Base-by-base conservation (phyloP, 129 eudicot genomes). In the Flaveria robusta region DNA sequence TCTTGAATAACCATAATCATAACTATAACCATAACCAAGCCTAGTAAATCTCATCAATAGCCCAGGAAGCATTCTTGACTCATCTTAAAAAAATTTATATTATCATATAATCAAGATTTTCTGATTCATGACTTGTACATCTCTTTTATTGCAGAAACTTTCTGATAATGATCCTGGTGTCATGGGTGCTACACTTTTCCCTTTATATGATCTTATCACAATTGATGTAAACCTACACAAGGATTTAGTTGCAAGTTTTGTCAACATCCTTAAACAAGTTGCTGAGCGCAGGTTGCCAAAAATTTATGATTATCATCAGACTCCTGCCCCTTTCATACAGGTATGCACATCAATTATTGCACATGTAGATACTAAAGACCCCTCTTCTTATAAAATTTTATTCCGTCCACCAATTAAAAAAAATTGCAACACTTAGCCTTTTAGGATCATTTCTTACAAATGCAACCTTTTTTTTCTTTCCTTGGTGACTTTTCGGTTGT, bases 321-420 rank as follows among this genome's bases (percentile, higher is more conserved):
- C 90, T 84, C 99, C 99, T 63, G 99, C 99, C 80, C 99, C 99
- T 69, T 95, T 95, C 83, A 87, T 95, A 82, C 99, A 95, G 97
- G 99, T 88, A 81, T 67, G 54, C 55, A 9, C 43, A 76, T 82
- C 65, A 45, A 65, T 16, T 66, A 41, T 55, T 41, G 68, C 56
- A 14, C 43, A 37, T 31, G 9, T 34, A 14, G 18, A 34, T 37
- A 49, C 24, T 49, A 7, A 59, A 63, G 10, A 52, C 11, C 42
- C 42, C 16, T 47, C 59, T 39, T 66, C 20, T 27, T 64, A 65
- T 20, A 19, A 75, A 29, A 65, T 29, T 1, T 37, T 65, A 39
- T 47, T 18, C 11, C 37, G 34, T 19, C 31, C 37, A 29, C 22
- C 43, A 18, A 39, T 2, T 22, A 22, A 9, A 37, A 59, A 42